These are phyloP conservation scores for Glomus cerebriforme DNA, from an alignment of 192 early-diverging fungal genomes.

Conservation along the genomic window DNA sequence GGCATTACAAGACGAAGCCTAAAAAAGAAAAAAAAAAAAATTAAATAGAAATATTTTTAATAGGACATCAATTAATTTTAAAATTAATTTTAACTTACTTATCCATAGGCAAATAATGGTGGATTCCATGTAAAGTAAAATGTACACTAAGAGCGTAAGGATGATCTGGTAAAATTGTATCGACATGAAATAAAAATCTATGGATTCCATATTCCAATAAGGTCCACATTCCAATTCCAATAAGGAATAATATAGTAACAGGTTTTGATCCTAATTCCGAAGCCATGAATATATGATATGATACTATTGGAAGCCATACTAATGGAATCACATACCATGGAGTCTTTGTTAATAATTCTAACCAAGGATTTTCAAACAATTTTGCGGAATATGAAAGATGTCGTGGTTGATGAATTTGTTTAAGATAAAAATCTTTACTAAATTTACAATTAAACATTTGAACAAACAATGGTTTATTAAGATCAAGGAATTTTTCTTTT, in stretches of 20 bases:
- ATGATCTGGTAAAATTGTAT: conserved; percentile 84
- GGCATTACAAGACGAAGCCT: conserved; percentile 96
- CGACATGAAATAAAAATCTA: conserved; percentile 93
- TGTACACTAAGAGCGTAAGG: conserved; percentile 74
- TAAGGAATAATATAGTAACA: conserved; percentile 52
- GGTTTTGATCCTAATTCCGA: conserved; percentile 43
- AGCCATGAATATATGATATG: conserved; percentile 48
- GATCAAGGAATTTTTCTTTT: conserved; percentile 79
- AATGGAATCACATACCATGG: conserved; percentile 90
- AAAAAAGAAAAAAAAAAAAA: too few species aligned
- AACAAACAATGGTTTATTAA: conserved; percentile 74
- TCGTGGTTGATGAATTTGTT: conserved; percentile 90
- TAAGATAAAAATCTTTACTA: conserved; percentile 80
- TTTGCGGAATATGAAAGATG: conserved; percentile 75
- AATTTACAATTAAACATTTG: conserved; percentile 78
- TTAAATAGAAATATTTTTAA: neutral
- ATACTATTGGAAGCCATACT: conserved; percentile 82
- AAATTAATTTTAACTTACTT: conserved; percentile 47
- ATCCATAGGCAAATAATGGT: conserved; percentile 97
- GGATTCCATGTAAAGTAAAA: conserved; percentile 93
- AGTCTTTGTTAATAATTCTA: conserved; percentile 87
- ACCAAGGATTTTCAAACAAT: conserved; percentile 77
- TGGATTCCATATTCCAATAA: conserved; percentile 90
- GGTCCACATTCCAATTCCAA: conserved; percentile 82
- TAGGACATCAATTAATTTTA: neutral